Base-by-base conservation (phyloP, 1,284 basidiomycete species). In the Pseudozyma sp. region DNA sequence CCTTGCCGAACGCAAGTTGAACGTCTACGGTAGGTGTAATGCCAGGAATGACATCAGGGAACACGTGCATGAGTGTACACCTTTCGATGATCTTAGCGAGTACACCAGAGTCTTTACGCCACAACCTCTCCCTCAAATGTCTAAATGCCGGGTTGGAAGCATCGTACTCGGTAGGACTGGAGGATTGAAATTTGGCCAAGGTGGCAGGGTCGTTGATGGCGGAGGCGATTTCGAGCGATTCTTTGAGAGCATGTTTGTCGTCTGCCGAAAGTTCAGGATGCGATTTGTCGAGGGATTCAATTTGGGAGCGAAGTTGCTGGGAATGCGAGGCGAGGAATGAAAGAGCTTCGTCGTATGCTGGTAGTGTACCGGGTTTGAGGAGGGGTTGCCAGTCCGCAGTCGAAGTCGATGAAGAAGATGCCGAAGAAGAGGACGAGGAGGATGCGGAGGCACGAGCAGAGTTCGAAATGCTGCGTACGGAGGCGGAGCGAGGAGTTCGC, bases 311-410 rank as follows among this genome's bases (percentile, higher is more conserved):
- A 43, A 89, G 81, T 10, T 61, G 66, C 14, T 62, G 74, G 56
- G 51, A 87, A 85, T 85, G 90, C 7, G 83, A 77, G 38, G 86
- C 86, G 70, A 96, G 89, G 72, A 90, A 87, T 66, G 89, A 87
- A 49, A 95, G 85, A 3, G 93, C 93, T 70, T 91, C 88, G 86
- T 96, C 94, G 77, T 93, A 95, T 9, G 91, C 93, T 1, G 92
- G 91, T 34, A 94, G 86, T 8, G 90, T 87, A 8, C 93, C 93
- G 18, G 86, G 85, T 19, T 87, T 87, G 10, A 95, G 84, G 0
- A 92, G 90, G 9, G 76, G 82, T 45, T 72, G 66, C 83, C 83
- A 47, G 25, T 31, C 25, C 25, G 25, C 25, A 31, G 25, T 31
- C 25, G 25, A 31, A 31, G 25, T 31, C 25, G 25, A 84, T 11